Evolutionary conservation across 495 filamentous ascomycete species (phyloP), one percentile per base, ranked within the genome.

Genomic region (Penicillium crystallinum): DNA sequence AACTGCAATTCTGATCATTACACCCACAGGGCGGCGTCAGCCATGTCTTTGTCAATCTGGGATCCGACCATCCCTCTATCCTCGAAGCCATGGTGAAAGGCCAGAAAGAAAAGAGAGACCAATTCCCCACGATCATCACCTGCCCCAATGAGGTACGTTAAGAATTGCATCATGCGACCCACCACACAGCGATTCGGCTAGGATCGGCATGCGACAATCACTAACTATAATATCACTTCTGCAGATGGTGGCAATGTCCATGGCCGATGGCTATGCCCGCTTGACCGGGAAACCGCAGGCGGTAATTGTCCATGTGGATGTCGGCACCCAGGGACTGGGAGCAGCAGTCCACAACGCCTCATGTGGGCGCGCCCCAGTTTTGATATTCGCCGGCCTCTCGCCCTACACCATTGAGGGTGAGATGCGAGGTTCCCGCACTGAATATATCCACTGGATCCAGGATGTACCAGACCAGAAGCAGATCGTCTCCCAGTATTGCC

Each of bases 371-470:
- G 86, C 89, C 1, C 92, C 92, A 0, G 84, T 97, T 11, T 68
- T 97, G 27, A 87, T 97, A 22, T 96, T 97, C 62, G 92, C 92
- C 1, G 92, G 92, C 10, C 72, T 97, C 5, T 89, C 84, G 3
- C 92, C 92, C 0, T 95, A 87, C 61, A 97, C 92, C 2, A 82
- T 89, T 31, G 91, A 97, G 57, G 92, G 92, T 4, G 92, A 97
- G 71, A 81, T 90, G 76, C 79, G 89, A 18, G 92, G 92, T 2
- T 89, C 83, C 4, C 79, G 92, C 36, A 96, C 90, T 0, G 92
- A 97, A 69, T 97, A 92, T 65, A 97, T 96, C 61, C 92, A 97
- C 63, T 97, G 92, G 89, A 91, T 96, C 35, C 92, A 97, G 62
- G 89, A 97, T 70, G 89, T 97, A 6, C 92, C 91, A 1, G 90